Percentiles rank a stretch among this genome's conserved stretches.
phyloP scores from a whole-genome alignment of 768 basidiomycete genomes.

The Agaricus blazei region DNA sequence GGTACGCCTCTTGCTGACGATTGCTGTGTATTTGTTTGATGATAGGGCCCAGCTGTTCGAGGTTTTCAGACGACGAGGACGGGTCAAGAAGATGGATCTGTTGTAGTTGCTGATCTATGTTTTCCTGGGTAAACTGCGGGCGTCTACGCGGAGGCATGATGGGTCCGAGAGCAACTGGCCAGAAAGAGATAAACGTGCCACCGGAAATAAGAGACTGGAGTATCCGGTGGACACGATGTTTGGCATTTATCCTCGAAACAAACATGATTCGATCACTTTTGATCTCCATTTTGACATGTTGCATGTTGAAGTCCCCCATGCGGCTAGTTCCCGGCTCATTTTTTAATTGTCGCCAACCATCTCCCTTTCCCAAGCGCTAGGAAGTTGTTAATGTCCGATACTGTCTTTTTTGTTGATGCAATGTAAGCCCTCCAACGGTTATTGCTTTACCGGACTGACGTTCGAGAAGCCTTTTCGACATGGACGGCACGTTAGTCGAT shows the following conservation, averaged over 20 bases:
- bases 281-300: neutral
- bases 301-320: neutral
- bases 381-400: conserved; percentile 27
- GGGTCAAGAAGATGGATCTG: conserved; percentile 88
- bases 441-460: conserved; percentile 17
- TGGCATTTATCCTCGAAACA: conserved; percentile 30
- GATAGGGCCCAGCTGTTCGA: conserved; percentile 92
- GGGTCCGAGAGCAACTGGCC: conserved; percentile 19
- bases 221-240: conserved; percentile 28
- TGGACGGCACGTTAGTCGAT: conserved; percentile 81
- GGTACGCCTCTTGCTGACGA: conserved; percentile 84
- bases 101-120: conserved; percentile 85
- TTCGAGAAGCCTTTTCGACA: conserved; percentile 61
- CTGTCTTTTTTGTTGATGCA: conserved; percentile 33
- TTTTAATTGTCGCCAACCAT: conserved; percentile 10
- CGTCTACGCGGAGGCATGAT: conserved; percentile 75
- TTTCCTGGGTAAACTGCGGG: conserved; percentile 74
- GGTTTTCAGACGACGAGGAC: conserved; percentile 86
- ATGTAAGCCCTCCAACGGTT: conserved; percentile 28
- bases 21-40: conserved; percentile 91
- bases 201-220: conserved; percentile 18
- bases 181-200: conserved; percentile 14
- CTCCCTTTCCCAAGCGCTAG: conserved; percentile 2
- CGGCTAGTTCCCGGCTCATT: conserved; percentile 10
- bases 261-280: conserved; percentile 21